These are phyloP conservation scores for Heliamphora exappendiculata DNA, from an alignment of 148 eudicot species.

Conservation along the genomic window DNA sequence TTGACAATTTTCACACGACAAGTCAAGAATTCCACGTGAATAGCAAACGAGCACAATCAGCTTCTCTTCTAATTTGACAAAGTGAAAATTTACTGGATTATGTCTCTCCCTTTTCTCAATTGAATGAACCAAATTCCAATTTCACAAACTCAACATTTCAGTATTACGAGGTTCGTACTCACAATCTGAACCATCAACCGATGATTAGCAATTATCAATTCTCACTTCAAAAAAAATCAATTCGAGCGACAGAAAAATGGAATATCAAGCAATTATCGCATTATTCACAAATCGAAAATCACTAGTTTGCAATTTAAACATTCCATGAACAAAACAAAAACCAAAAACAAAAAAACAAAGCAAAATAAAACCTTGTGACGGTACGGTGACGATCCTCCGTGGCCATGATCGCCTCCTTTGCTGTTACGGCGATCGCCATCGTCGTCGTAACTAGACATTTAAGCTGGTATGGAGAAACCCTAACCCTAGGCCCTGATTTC, in stretches of 20 bases:
- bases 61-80: background rate
- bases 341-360: too few species aligned
- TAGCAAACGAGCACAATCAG: background rate
- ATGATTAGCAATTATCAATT: background rate
- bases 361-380: constrained; percentile 40
- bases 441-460: constrained; percentile 25
- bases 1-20: background rate
- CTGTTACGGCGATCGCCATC: constrained; percentile 11
- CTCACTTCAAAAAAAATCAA: background rate
- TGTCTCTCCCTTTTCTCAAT: background rate
- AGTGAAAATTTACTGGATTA: background rate
- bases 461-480: background rate
- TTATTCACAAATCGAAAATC: background rate
- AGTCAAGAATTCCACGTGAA: background rate
- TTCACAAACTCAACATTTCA: background rate
- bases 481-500: background rate
- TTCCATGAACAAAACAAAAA: background rate
- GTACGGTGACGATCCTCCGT: constrained; percentile 34
- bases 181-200: background rate
- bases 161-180: background rate
- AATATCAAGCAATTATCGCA: background rate
- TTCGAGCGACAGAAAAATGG: too few species aligned
- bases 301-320: background rate
- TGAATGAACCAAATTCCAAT: background rate
- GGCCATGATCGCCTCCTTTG: constrained; percentile 15